Evolutionary conservation across 169 alveolate species (phyloP).

Genomic region (Sarcocystis neurona): DNA sequence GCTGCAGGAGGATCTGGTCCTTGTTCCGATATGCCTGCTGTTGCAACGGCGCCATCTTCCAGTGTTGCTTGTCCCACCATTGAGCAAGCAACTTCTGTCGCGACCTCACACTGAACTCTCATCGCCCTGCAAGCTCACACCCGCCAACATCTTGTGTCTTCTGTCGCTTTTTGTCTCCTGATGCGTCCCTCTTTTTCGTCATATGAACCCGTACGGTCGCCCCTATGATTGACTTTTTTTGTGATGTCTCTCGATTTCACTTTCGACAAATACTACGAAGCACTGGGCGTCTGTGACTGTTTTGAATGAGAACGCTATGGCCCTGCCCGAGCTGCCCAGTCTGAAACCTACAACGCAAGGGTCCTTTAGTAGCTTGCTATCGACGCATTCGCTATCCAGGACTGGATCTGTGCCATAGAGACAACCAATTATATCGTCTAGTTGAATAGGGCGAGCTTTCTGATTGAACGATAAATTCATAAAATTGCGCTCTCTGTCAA

Average conservation of each 20-base stretch:
- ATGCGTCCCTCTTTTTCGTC: too few relatives aligned
- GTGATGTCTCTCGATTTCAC: constrained; percentile 7
- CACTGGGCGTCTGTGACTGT: constrained; percentile 23
- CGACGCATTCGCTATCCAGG: constrained; percentile 22
- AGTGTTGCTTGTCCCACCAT: too few relatives aligned
- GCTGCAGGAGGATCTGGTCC: too few relatives aligned
- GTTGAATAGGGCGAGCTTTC: constrained; percentile 43
- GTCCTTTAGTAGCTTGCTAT: constrained; percentile 34
- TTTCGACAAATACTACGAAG: constrained; percentile 41
- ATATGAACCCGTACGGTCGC: too few relatives aligned
- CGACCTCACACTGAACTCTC: too few relatives aligned
- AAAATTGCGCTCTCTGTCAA: constrained; percentile 7
- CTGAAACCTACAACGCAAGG: constrained; percentile 56
- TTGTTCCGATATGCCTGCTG: too few relatives aligned
- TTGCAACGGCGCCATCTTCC: too few relatives aligned
- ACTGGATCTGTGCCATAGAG: constrained; percentile 35
- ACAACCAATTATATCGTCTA: constrained; percentile 25
- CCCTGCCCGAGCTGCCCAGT: constrained; percentile 46
- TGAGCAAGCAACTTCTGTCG: too few relatives aligned
- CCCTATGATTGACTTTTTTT: too few relatives aligned
- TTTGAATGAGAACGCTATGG: constrained; percentile 48
- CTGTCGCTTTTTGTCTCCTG: too few relatives aligned
- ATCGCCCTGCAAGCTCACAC: too few relatives aligned
- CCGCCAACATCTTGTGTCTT: too few relatives aligned
- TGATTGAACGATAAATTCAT: constrained; percentile 35